phyloP scores from a whole-genome alignment of 1,284 basidiomycete genomes.

The Fistulinella staudtii region DNA sequence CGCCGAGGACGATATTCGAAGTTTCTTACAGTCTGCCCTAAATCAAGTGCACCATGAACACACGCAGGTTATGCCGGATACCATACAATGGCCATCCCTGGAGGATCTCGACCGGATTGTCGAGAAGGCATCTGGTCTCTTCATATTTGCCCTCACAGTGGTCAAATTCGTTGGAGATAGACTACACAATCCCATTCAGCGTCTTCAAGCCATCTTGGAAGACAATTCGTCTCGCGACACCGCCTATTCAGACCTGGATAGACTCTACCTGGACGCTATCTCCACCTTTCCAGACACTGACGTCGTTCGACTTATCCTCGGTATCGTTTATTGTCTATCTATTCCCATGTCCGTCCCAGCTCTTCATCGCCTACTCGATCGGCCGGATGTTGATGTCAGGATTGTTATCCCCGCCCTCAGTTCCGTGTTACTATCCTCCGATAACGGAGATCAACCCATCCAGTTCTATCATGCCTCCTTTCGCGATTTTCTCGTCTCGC shows the following conservation, averaged over 20 bases:
- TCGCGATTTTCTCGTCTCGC: conserved; percentile 20
- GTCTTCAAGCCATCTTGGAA: conserved; percentile 11
- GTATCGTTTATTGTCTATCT: conserved; percentile 15
- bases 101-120: conserved; percentile 18
- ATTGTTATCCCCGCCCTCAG: conserved; percentile 10
- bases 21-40: conserved; percentile 4
- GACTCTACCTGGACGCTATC: conserved; percentile 17
- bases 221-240: conserved; percentile 7
- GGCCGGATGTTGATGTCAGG: conserved; percentile 5
- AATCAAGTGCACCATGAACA: background rate
- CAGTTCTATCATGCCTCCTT: conserved; percentile 25
- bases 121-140: conserved; percentile 23
- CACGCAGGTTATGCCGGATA: background rate
- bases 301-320: conserved; percentile 12
- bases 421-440: conserved; percentile 18
- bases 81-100: conserved; percentile 18
- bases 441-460: conserved; percentile 8
- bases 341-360: conserved; percentile 13
- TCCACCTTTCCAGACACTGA: conserved; percentile 8
- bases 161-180: conserved; percentile 22
- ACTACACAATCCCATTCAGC: conserved; percentile 9
- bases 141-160: conserved; percentile 31
- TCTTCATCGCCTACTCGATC: conserved; percentile 13
- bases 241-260: conserved; percentile 15
- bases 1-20: conserved; percentile 18